Evolutionary conservation across 768 basidiomycete species (phyloP), one percentile per base, ranked within the genome.

Genomic region (Agaricus subrufescens): DNA sequence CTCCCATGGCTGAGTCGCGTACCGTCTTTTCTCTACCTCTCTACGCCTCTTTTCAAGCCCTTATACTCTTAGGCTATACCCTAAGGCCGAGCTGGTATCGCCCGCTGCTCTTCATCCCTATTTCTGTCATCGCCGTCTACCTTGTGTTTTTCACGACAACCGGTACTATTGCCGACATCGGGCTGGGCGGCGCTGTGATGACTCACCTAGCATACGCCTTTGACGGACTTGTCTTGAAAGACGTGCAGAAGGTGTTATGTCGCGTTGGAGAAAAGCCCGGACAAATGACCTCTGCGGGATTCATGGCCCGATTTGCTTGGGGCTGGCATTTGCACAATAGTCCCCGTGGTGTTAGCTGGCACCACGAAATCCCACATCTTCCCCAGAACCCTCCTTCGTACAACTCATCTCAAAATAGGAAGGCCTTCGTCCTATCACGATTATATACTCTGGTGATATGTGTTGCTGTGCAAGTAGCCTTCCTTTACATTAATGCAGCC

Each of bases 311-410:
- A 8, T n/a, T 69, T 3, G 52, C 51, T 40, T 74, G 73, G 72
- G 66, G 69, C 25, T 53, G 65, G 19, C 60, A 65, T 42, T 62
- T 74, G 14, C 63, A 66, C 40, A 59, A 62, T 38, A 72, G 66
- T 40, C 66, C 69, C 1, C 65, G 73, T 34, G 71, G 73, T 14
- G 65, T 75, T 7, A 67, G 71, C 31, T 74, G 71, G 71, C 60
- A 64, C 15, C 69, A 71, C 43, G 68, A 69, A 57, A 63, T 66
- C 2, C 60, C 57, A 19, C 30, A 60, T 50, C 52, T 62, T 58
- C 52, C 66, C 50, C 39, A 44, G 10, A 56, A 57, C 30, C 64
- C 68, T 14, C 31, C 47, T 58, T n/a, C 65, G 58, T 31, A 42
- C 50, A 7, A 60, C 60, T 12, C 57, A 62, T 11, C 66, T 25